Percentiles rank a stretch among this genome's conserved stretches.
These are phyloP conservation scores for Pestalotiopsis sp. DNA, from an alignment of 2,329 filamentous ascomycete species.

Conservation along the genomic window DNA sequence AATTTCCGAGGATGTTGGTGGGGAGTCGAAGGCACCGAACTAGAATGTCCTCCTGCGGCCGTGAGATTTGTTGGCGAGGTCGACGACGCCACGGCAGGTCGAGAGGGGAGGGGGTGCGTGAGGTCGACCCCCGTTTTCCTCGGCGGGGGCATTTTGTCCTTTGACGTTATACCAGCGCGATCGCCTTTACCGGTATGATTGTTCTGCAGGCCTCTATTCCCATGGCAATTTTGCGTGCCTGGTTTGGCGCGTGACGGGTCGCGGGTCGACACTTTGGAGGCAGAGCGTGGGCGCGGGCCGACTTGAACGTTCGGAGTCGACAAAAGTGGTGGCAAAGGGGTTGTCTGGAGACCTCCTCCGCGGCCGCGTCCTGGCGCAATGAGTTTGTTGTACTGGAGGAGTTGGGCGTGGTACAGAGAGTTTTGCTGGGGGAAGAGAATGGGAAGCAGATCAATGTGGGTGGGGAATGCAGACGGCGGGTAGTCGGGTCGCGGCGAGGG, in stretches of 20 bases:
- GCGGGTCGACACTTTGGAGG: conserved; percentile 62
- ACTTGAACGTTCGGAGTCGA: conserved; percentile 60
- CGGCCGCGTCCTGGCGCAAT: conserved; percentile 58
- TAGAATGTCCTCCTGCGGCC: conserved; percentile 66
- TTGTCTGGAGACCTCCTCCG: conserved; percentile 56
- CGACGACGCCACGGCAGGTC: conserved; percentile 26
- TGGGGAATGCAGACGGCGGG: conserved; percentile 29
- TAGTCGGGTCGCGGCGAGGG: conserved; percentile 11
- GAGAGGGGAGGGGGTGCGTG: conserved; percentile 17
- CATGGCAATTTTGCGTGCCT: conserved; percentile 60
- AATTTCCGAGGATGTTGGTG: conserved; percentile 86
- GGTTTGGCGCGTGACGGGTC: conserved; percentile 49
- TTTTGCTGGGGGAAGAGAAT: conserved; percentile 62
- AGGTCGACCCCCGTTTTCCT: conserved; percentile 9
- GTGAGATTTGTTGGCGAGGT: conserved; percentile 51
- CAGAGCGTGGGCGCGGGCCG: conserved; percentile 58
- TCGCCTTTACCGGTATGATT: conserved; percentile 56
- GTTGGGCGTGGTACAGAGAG: conserved; percentile 62
- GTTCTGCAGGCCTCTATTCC: conserved; percentile 61
- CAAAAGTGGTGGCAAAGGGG: conserved; percentile 57
- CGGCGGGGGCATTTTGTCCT: conserved; percentile 49
- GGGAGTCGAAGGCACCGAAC: conserved; percentile 90
- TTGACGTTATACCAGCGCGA: conserved; percentile 63
- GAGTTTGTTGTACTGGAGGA: conserved; percentile 68
- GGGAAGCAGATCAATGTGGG: conserved; percentile 57